Percentiles rank a stretch among this genome's conserved stretches.
Evolutionary conservation across 108 stramenopile genomes (phyloP).

Genomic region (Pseudonitzschia multistriata): DNA sequence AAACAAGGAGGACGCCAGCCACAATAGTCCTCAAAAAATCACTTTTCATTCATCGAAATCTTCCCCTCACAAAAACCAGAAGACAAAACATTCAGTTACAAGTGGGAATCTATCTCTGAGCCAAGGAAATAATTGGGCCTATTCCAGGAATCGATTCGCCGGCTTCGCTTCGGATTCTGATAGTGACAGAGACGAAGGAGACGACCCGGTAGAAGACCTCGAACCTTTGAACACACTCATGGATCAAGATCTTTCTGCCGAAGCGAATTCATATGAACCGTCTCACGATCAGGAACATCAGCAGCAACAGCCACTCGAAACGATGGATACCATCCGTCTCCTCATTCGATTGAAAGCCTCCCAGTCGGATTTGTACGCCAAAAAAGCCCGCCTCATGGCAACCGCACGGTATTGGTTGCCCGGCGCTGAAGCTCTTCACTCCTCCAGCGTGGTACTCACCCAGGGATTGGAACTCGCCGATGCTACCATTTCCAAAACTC

Average conservation of each 20-base stretch:
- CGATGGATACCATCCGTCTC: slow-evolving; percentile 12
- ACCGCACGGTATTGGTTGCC: slow-evolving; percentile 9
- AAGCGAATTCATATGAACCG: background rate
- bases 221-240: no score
- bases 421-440: slow-evolving; percentile 18
- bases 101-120: background rate
- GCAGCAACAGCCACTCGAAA: background rate
- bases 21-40: background rate
- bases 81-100: background rate
- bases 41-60: background rate
- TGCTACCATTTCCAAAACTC: slow-evolving; percentile 17
- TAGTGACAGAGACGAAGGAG: background rate
- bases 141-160: background rate
- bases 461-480: slow-evolving; percentile 34
- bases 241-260: background rate
- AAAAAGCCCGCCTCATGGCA: slow-evolving; percentile 14
- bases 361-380: slow-evolving; percentile 20
- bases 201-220: background rate
- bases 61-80: background rate
- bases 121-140: background rate
- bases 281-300: background rate
- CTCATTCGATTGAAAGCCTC: slow-evolving; percentile 19
- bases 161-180: background rate
- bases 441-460: slow-evolving; percentile 16
- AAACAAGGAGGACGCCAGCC: background rate